Evolutionary conservation across 2,329 filamentous ascomycete species (phyloP).

Genomic region (Pseudogymnoascus sp.): DNA sequence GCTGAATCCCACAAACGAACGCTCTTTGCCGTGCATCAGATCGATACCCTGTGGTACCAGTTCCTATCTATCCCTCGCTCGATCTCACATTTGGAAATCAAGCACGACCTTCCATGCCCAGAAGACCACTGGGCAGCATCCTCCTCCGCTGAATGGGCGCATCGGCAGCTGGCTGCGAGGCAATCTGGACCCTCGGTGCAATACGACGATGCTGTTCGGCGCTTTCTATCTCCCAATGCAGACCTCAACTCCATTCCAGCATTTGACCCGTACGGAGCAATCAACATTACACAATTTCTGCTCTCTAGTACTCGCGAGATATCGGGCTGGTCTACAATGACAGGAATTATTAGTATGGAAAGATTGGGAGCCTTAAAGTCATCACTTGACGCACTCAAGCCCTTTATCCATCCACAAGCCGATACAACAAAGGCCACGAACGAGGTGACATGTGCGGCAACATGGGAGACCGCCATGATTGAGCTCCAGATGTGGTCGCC

Average conservation of each 20-base stretch:
- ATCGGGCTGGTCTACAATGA: slow-evolving; percentile 37
- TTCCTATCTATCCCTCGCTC: slow-evolving; percentile 31
- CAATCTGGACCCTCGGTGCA: slow-evolving; percentile 18
- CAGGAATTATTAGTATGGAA: slow-evolving; percentile 33
- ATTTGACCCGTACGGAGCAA: slow-evolving; percentile 35
- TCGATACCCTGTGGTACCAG: slow-evolving; percentile 38
- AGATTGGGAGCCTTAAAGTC: slow-evolving; percentile 29
- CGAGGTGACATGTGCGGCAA: slow-evolving; percentile 27
- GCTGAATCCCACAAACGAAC: slow-evolving; percentile 36
- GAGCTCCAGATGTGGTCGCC: slow-evolving; percentile 36
- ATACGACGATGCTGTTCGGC: slow-evolving; percentile 32
- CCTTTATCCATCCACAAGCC: slow-evolving; percentile 22
- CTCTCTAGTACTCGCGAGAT: slow-evolving; percentile 35
- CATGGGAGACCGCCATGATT: slow-evolving; percentile 36
- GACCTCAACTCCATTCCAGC: slow-evolving; percentile 24
- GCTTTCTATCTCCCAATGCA: slow-evolving; percentile 28
- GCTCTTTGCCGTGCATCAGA: slow-evolving; percentile 34
- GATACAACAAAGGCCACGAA: slow-evolving; percentile 8
- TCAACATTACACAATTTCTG: slow-evolving; percentile 35
- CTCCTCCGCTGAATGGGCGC: slow-evolving; percentile 30
- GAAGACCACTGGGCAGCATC: slow-evolving; percentile 31
- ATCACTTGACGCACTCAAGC: slow-evolving; percentile 29
- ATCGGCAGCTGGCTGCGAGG: slow-evolving; percentile 23
- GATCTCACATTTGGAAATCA: slow-evolving; percentile 36
- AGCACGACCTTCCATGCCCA: slow-evolving; percentile 35